Evolutionary conservation across 2,329 filamentous ascomycete species (phyloP).

Genomic region (Diaporthe ilicicola): DNA sequence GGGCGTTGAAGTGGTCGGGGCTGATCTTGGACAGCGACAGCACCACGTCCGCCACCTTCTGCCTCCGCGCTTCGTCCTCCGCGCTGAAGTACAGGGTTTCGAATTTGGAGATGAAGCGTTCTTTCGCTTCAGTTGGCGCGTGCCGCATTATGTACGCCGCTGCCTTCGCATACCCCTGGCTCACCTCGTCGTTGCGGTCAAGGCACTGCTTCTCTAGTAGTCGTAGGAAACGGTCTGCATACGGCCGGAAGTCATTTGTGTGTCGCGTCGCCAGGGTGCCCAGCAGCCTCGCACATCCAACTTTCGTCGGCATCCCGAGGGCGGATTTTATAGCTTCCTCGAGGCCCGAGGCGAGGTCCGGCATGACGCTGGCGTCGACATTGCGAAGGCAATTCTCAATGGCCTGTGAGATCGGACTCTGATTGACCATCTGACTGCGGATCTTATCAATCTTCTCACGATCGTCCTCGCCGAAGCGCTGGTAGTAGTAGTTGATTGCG

Average conservation of each 20-base stretch:
- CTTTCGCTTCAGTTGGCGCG: constrained; percentile 57
- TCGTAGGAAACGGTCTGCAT: constrained; percentile 79
- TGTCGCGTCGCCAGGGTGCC: constrained; percentile 86
- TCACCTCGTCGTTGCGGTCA: constrained; percentile 94
- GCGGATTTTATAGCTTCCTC: constrained; percentile 84
- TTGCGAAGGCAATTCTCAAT: constrained; percentile 89
- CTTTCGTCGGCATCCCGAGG: constrained; percentile 91
- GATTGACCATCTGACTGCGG: constrained; percentile 81
- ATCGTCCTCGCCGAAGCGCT: constrained; percentile 87
- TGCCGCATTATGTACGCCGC: constrained; percentile 83
- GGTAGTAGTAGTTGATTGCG: constrained; percentile 89
- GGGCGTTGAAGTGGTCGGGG: constrained; percentile 83
- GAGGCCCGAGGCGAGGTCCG: constrained; percentile 74
- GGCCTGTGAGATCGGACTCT: constrained; percentile 90
- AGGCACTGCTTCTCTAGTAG: constrained; percentile 82
- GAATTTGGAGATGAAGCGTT: constrained; percentile 60
- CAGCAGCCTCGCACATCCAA: constrained; percentile 86
- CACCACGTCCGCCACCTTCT: constrained; percentile 84
- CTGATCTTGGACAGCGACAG: constrained; percentile 86
- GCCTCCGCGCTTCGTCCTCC: constrained; percentile 78
- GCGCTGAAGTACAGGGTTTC: constrained; percentile 81
- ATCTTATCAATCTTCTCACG: constrained; percentile 91
- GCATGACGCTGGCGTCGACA: constrained; percentile 81
- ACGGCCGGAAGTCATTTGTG: constrained; percentile 75
- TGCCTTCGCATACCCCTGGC: constrained; percentile 85